Evolutionary conservation across 1,284 basidiomycete species (phyloP).

Genomic region (Tetrapyrgos nigripes): DNA sequence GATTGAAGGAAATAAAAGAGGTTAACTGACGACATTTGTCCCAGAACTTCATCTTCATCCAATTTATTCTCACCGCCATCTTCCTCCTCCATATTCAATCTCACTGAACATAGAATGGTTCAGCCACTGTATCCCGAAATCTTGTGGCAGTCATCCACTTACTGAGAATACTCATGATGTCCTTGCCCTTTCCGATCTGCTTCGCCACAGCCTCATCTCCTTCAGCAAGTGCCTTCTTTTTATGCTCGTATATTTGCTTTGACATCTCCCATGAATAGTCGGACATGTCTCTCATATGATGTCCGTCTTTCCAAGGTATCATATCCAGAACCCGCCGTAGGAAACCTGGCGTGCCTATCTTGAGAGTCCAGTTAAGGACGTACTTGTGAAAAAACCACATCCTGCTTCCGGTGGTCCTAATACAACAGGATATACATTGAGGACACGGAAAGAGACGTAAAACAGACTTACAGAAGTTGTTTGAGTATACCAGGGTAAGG

Average conservation of each 20-base stretch:
- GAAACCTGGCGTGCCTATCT: constrained; percentile 41
- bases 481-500: constrained; percentile 36
- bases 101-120: constrained; percentile 29
- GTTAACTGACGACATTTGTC: constrained; percentile 19
- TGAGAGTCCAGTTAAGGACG: constrained; percentile 38
- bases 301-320: constrained; percentile 40
- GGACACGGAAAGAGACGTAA: not conserved
- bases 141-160: constrained; percentile 18
- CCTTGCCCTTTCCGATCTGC: constrained; percentile 46
- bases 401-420: constrained; percentile 1
- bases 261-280: constrained; percentile 46
- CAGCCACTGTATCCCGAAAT: not conserved
- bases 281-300: constrained; percentile 40
- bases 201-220: constrained; percentile 38
- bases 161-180: constrained; percentile 55
- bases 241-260: constrained; percentile 44
- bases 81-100: constrained; percentile 37
- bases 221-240: constrained; percentile 41
- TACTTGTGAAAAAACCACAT: constrained; percentile 25
- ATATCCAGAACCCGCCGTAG: constrained; percentile 41
- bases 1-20: not conserved
- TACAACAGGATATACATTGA: not conserved
- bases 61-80: constrained; percentile 36
- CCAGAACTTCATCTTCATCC: constrained; percentile 38
- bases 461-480: constrained; percentile 25